Evolutionary conservation across 495 filamentous ascomycete species (phyloP), one percentile per base, ranked within the genome.

Genomic region (Penicillium pulvis): DNA sequence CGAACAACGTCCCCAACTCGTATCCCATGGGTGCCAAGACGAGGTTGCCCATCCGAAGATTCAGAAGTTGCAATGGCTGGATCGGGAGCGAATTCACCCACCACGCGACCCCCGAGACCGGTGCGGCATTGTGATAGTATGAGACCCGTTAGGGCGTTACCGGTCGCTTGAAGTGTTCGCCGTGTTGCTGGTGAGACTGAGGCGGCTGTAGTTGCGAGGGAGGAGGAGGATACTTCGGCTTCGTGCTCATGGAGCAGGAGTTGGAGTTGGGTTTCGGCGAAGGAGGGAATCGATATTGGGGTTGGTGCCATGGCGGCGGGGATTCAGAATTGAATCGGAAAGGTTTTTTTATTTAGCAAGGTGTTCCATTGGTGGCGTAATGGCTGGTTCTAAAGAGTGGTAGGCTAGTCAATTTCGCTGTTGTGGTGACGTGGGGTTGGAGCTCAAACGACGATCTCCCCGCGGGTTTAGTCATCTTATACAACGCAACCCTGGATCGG

Each of bases 1-100:
- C 90, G 68, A 33, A 97, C 92, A 43, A 98, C 88, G 77, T 98
- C 94, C 2, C 94, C 95, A 0, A 86, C 84, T 0, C 94, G 76
- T 39, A 98, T 81, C 8, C 92, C 93, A 82, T 97, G 91, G 59
- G 92, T 85, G 0, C 86, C 86, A 3, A 96, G 66, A 11, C 66
- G 58, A 10, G 64, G 58, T 51, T 70, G 61, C 44, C 70, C 77
- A 56, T 71, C 65, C 1, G 56, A 42, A 0, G 48, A 52, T 61
- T 60, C 59, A 42, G 49, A 56, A 43, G 71, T 59, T 1, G 78
- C 68, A 14, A 90, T 81, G 3, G 93, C 92, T 3, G 81, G 63
- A 65, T 98, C 93, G 0, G 86, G 81, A 2, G 76, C 81, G 20
- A 98, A 87, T 65, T 96, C 92, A 17, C 96, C 74, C 3, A 98